Base-by-base conservation (phyloP, 2,329 filamentous ascomycete genomes). In the Aspergillus uvarum region DNA sequence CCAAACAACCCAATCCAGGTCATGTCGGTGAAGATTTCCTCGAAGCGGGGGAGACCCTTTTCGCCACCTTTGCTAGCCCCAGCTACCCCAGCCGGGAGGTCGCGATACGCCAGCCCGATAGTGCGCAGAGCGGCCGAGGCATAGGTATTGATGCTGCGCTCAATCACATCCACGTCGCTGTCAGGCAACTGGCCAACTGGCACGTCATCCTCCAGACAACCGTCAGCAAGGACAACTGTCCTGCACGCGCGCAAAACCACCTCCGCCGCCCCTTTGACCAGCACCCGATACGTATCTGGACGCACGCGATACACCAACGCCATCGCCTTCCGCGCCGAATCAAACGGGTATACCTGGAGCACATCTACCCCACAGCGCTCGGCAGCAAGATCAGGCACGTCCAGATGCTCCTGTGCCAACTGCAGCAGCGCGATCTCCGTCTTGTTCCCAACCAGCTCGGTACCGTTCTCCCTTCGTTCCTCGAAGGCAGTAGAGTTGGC, bases 351-450 rank as follows among this genome's bases (percentile, higher is more conserved):
- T 31, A 89, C 78, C 67, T 89, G 87, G 38, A 88, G 72, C 16
- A 83, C 79, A 24, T 76, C 77, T 61, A 82, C 85, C 53, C 83
- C 80, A 7, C 76, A 72, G 12, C 87, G 84, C 66, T 86, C 81
- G 67, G 87, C 83, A 48, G 79, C 80, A 14, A 89, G 81, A 0
- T 82, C 81, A 19, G 65, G 64, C 83, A 89, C 87, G 16, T 79
- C 85, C 5, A 89, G 79, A 66, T 86, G 79, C 51, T 85, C 82
- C 55, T 81, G 82, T 19, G 86, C 87, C 66, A 89, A 85, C 14
- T 83, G 82, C n/a, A 90, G 80, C 51, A 90, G 74, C 1, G 88
- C 87, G 2, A 86, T 88, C 68, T 90, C 88, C 0, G 88, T 90
- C 79, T 89, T 90, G 65, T 87, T 89, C 35, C 87, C 87, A 64